Evolutionary conservation across 2,329 filamentous ascomycete species (phyloP).

Genomic region (Colletotrichum orchidophilum): DNA sequence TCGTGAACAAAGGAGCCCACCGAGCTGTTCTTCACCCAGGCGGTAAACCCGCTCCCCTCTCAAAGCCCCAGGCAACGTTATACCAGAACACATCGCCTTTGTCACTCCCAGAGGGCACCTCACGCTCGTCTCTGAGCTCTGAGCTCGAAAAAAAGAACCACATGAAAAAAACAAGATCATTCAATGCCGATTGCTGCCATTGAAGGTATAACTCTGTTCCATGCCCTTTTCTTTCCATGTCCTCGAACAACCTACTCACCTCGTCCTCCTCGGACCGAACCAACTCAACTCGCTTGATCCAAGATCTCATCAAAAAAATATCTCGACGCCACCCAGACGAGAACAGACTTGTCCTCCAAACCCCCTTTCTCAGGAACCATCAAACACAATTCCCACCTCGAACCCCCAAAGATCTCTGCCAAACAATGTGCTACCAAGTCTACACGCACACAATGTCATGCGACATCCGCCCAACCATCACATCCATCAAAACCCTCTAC

Average conservation of each 20-base stretch:
- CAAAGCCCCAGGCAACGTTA: neutral
- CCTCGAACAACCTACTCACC: neutral
- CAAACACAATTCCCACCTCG: neutral
- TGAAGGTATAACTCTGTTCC: neutral
- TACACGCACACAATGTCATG: conserved; percentile 41
- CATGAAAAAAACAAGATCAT: neutral
- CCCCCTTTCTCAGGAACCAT: neutral
- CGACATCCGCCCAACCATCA: conserved; percentile 42
- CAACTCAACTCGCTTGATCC: neutral
- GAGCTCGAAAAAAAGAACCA: neutral
- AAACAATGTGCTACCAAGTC: conserved; percentile 36
- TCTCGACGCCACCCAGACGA: neutral
- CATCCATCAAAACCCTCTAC: conserved; percentile 35
- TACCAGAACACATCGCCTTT: neutral
- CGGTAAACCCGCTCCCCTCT: neutral
- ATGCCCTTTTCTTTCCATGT: neutral
- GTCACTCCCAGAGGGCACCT: no score
- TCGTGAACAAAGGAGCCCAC: neutral
- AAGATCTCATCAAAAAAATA: neutral
- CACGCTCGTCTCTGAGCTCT: no score
- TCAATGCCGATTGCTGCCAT: neutral
- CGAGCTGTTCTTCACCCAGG: neutral
- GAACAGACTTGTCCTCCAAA: neutral
- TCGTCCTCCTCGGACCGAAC: neutral
- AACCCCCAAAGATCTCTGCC: neutral